Percentiles rank a stretch among this genome's conserved stretches.
Conservation (phyloP, 148 eudicot species). For the Limonium bicolor region DNA sequence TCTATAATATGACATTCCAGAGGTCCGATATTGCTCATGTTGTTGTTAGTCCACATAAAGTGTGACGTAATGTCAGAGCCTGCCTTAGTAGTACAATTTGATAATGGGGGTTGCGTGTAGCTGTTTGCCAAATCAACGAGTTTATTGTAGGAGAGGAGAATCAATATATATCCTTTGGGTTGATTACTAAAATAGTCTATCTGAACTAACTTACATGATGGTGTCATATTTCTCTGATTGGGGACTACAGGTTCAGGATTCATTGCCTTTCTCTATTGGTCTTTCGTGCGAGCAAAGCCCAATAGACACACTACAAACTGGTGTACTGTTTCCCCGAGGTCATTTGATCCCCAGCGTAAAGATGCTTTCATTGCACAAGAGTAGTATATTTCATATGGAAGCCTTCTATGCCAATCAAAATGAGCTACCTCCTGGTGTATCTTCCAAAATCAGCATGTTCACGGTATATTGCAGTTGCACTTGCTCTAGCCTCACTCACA, state of each 20-base stretch:
- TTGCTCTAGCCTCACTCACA: too few species aligned
- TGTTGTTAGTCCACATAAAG: too few species aligned
- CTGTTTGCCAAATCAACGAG: too few species aligned
- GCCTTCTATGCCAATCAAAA: slow-evolving; percentile 45
- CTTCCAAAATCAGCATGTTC: slow-evolving; percentile 46
- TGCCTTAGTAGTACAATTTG: too few species aligned
- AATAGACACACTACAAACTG: slow-evolving; percentile 23
- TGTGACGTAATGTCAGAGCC: too few species aligned
- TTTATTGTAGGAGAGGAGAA: too few species aligned
- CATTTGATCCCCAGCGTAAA: slow-evolving; percentile 76
- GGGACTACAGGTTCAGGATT: slow-evolving; percentile 67
- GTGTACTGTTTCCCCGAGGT: slow-evolving; percentile 53
- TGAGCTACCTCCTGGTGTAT: slow-evolving; percentile 59
- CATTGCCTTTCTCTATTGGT: slow-evolving; percentile 70
- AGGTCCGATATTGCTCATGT: too few species aligned
- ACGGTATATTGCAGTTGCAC: slow-evolving; percentile 20
- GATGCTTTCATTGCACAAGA: slow-evolving; percentile 41
- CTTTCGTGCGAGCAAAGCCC: slow-evolving; percentile 42
- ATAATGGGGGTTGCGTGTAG: too few species aligned
- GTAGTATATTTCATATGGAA: slow-evolving; percentile 38
- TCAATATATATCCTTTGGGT: too few species aligned
- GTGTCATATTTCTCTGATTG: slow-evolving; percentile 4
- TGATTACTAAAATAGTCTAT: too few species aligned
- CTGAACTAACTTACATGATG: neutral
- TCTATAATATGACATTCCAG: too few species aligned